Evolutionary conservation across 1,139 yeast species (phyloP).

Genomic region (Lodderomyces elongisporus): DNA sequence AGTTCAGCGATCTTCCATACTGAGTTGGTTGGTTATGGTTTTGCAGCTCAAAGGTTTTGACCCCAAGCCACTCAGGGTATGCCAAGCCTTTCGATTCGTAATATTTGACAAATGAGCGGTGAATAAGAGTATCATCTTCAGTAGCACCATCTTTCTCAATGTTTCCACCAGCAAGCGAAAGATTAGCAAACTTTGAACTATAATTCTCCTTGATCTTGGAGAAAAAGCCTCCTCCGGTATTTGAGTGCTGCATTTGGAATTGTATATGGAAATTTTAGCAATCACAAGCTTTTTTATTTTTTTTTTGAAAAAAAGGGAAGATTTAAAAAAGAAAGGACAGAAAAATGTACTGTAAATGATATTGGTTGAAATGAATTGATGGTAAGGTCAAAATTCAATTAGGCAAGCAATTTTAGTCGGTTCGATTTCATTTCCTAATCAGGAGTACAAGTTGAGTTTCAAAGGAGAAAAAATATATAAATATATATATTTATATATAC

Average conservation of each 20-base stretch:
- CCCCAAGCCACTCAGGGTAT: conserved; percentile 47
- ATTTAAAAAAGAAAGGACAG: too few species aligned
- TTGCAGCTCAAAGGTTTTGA: conserved; percentile 11
- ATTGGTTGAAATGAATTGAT: too few species aligned
- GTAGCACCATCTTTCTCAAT: conserved; percentile 37
- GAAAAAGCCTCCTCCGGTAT: conserved; percentile 21
- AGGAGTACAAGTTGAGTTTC: too few species aligned
- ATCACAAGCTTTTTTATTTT: too few species aligned
- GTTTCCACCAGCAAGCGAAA: conserved; percentile 22
- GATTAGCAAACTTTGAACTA: conserved; percentile 29
- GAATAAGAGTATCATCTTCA: conserved; percentile 40
- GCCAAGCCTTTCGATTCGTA: conserved; percentile 29
- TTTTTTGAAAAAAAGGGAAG: too few species aligned
- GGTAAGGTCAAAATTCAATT: too few species aligned
- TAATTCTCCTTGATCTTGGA: conserved; percentile 37
- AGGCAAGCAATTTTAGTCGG: too few species aligned
- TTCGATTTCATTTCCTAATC: too few species aligned
- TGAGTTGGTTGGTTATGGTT: conserved; percentile 8
- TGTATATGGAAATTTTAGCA: too few species aligned
- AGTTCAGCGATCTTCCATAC: conserved; percentile 4
- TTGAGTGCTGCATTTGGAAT: conserved; percentile 5
- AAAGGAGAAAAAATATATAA: too few species aligned
- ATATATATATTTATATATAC: too few species aligned
- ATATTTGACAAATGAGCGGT: conserved; percentile 41
- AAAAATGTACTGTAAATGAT: too few species aligned